Conservation (phyloP, 2,329 filamentous ascomycete species). For the Cladosporium sp. region DNA sequence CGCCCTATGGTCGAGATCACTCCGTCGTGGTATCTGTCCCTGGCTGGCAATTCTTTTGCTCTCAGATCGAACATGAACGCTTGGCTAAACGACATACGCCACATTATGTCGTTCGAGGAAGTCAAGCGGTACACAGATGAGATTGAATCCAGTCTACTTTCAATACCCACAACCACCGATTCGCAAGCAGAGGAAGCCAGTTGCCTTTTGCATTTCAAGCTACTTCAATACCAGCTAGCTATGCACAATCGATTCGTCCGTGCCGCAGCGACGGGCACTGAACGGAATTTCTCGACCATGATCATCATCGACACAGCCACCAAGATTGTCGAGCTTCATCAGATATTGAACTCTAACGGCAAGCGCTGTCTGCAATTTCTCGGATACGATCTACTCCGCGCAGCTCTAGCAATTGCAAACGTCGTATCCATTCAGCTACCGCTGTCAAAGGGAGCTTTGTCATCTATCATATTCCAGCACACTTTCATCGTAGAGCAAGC, state of each 20-base stretch:
- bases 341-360: constrained; percentile 21
- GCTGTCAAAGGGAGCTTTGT: not conserved
- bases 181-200: constrained; percentile 15
- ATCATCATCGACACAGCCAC: constrained; percentile 25
- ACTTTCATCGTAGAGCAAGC: constrained; percentile 11
- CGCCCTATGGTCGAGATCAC: constrained; percentile 24
- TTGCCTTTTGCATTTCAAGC: constrained; percentile 26
- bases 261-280: constrained; percentile 21
- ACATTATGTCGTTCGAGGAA: constrained; percentile 27
- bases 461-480: not conserved
- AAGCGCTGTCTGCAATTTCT: constrained; percentile 25
- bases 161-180: constrained; percentile 24
- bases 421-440: not conserved
- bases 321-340: constrained; percentile 25
- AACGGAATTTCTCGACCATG: constrained; percentile 28
- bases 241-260: constrained; percentile 29
- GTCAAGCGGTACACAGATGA: constrained; percentile 31
- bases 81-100: constrained; percentile 29
- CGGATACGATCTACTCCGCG: constrained; percentile 27
- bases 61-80: constrained; percentile 26
- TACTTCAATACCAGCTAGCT: constrained; percentile 29
- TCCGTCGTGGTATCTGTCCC: constrained; percentile 23
- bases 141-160: constrained; percentile 25
- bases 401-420: constrained; percentile 23
- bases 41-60: constrained; percentile 21